These are phyloP conservation scores for Yamadazyma mexicana DNA, from an alignment of 1,139 yeast species.

Conservation along the genomic window DNA sequence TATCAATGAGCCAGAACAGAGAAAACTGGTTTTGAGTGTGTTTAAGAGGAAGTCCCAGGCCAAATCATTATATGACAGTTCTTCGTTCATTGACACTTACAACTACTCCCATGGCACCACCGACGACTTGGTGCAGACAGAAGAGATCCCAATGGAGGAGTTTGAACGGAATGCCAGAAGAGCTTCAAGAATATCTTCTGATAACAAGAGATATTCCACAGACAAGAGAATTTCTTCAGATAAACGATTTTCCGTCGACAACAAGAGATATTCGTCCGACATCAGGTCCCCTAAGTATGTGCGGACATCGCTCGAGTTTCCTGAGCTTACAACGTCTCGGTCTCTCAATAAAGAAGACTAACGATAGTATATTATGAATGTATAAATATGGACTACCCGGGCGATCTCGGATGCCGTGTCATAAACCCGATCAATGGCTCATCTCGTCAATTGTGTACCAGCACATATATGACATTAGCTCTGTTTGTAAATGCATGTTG, in stretches of 20 bases:
- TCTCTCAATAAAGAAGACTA: slow-evolving; percentile 7
- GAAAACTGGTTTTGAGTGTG: slow-evolving; percentile 27
- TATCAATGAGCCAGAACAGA: background rate
- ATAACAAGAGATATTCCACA: slow-evolving; percentile 16
- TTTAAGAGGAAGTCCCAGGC: slow-evolving; percentile 28
- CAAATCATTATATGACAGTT: slow-evolving; percentile 28
- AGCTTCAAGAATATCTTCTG: slow-evolving; percentile 28
- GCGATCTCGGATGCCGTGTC: background rate
- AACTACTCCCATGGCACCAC: slow-evolving; percentile 18
- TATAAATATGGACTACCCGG: background rate
- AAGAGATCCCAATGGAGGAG: slow-evolving; percentile 52
- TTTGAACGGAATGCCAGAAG: slow-evolving; percentile 28
- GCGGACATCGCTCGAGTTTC: slow-evolving; percentile 17
- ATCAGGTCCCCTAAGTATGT: slow-evolving; percentile 4
- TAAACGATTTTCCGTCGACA: background rate
- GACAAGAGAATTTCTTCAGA: slow-evolving; percentile 3
- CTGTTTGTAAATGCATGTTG: too few species aligned
- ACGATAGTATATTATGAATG: slow-evolving; percentile 1
- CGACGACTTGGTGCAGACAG: slow-evolving; percentile 34
- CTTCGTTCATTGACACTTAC: slow-evolving; percentile 33
- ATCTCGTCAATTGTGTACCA: too few species aligned
- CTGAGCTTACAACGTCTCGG: slow-evolving; percentile 14
- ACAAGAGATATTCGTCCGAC: background rate
- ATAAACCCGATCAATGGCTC: too few species aligned
- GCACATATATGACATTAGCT: too few species aligned